phyloP scores from a whole-genome alignment of 495 filamentous ascomycete species.

The Aspergillus avenaceus region DNA sequence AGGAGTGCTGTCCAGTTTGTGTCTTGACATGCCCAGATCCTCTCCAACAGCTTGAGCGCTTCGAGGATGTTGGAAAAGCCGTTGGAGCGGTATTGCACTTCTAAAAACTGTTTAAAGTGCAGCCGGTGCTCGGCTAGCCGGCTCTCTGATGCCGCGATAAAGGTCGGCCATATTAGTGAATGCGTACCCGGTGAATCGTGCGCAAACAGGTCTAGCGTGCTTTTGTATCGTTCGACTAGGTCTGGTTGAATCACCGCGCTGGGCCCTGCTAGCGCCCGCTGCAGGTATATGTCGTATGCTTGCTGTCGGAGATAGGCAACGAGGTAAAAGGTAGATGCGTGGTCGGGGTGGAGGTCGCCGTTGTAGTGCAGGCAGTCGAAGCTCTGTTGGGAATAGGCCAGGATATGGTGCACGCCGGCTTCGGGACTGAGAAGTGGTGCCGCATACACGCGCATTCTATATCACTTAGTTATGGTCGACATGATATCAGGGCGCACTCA shows the following conservation, averaged over 20 bases:
- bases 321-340: not conserved
- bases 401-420: constrained; percentile 1
- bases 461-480: not conserved
- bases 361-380: constrained; percentile 8
- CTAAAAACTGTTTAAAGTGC: constrained; percentile 1
- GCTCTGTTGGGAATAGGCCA: constrained; percentile 3
- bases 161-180: constrained; percentile 6
- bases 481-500: not conserved
- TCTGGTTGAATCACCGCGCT: not conserved
- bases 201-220: not conserved
- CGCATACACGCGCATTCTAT: constrained; percentile 9
- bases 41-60: not conserved
- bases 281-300: constrained; percentile 11
- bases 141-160: constrained; percentile 7
- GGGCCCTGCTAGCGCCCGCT: not conserved
- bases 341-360: constrained; percentile 3
- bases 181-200: constrained; percentile 1
- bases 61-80: constrained; percentile 4
- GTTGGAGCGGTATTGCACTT: constrained; percentile 1
- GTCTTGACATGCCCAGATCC: constrained; percentile 2
- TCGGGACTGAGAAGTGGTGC: constrained; percentile 5
- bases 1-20: constrained; percentile 3
- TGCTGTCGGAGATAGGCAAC: constrained; percentile 7
- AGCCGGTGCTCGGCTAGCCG: not conserved
- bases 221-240: constrained; percentile 4